phyloP scores from a whole-genome alignment of 2,329 filamentous ascomycete species.

The Colletotrichum kahawae region DNA sequence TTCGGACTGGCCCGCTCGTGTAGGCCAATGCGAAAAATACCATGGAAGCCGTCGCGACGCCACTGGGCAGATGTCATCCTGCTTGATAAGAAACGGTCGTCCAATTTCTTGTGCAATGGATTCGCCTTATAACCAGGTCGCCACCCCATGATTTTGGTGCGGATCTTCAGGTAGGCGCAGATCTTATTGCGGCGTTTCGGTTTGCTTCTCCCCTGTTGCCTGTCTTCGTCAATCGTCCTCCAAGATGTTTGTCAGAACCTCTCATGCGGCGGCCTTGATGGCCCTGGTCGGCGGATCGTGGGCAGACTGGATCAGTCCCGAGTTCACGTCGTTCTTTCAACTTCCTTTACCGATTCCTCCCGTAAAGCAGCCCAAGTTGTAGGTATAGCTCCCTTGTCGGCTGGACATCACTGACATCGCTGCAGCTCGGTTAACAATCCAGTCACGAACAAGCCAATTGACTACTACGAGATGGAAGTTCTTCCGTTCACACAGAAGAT shows the following conservation, averaged over 20 bases:
- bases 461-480: background rate
- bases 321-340: background rate
- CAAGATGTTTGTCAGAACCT: background rate
- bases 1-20: background rate
- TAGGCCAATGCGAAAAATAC: background rate
- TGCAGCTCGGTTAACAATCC: background rate
- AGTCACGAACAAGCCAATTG: background rate
- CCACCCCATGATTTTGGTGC: background rate
- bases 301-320: background rate
- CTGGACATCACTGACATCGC: constrained; percentile 7
- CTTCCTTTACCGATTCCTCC: background rate
- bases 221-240: background rate
- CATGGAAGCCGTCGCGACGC: background rate
- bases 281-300: background rate
- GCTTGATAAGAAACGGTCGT: background rate
- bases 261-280: background rate
- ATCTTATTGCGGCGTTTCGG: background rate
- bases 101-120: background rate
- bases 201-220: background rate
- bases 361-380: background rate
- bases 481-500: constrained; percentile 27
- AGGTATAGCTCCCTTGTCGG: background rate
- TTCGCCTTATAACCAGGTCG: background rate
- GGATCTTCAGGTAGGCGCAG: background rate
- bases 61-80: background rate